phyloP scores from a whole-genome alignment of 164 flowering plant genomes.

The Vitis amurensis region DNA sequence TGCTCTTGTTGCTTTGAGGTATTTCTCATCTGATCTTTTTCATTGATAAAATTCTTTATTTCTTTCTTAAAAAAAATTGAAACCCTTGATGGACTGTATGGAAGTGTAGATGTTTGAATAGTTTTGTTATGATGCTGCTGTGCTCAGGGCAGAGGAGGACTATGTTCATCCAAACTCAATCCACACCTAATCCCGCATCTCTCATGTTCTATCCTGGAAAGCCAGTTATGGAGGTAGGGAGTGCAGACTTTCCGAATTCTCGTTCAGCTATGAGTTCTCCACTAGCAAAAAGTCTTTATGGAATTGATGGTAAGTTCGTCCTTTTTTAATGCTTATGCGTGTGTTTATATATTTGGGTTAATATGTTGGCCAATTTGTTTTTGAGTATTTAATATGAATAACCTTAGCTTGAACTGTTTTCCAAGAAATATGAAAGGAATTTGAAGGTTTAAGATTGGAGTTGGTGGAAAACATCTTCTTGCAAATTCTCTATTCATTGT shows the following conservation, averaged over 20 bases:
- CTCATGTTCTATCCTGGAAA: slow-evolving; percentile 95
- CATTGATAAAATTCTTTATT: background rate
- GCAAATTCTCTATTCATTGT: no score
- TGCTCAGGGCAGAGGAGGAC: slow-evolving; percentile 79
- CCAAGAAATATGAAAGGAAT: no score
- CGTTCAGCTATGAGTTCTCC: slow-evolving; percentile 90
- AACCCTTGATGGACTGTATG: background rate
- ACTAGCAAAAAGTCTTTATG: slow-evolving; percentile 73
- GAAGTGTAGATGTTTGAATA: background rate
- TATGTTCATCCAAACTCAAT: slow-evolving; percentile 91
- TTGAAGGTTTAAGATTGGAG: no score
- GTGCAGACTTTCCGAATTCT: slow-evolving; percentile 92
- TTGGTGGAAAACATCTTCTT: no score
- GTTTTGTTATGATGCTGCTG: slow-evolving; percentile 3
- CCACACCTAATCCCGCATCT: slow-evolving; percentile 93
- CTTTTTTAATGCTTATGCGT: background rate
- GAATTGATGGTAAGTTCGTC: slow-evolving; percentile 65
- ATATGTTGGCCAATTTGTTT: no score
- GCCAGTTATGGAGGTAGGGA: slow-evolving; percentile 92
- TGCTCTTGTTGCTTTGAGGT: no score
- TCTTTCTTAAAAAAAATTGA: background rate
- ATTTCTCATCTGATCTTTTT: no score
- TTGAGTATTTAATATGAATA: no score
- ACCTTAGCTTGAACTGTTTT: no score
- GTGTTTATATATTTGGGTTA: background rate